Base-by-base conservation (phyloP, 1,139 yeast genomes). In the Yamadazyma triangularis region DNA sequence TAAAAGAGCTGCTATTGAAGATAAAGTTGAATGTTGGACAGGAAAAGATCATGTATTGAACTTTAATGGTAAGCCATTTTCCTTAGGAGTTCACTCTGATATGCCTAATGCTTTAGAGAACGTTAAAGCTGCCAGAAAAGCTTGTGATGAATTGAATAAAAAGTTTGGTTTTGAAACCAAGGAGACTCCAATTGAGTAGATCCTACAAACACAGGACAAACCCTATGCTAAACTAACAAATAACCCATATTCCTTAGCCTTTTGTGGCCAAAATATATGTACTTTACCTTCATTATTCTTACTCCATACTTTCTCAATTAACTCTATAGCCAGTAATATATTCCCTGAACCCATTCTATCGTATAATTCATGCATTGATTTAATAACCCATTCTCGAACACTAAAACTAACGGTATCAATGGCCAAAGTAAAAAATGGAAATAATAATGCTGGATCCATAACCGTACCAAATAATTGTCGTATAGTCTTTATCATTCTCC, bases 21-120 rank as follows among this genome's bases (percentile, higher is more conserved):
- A 39, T 22, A 16, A 29, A n/a, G 42, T 39, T 4, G 36, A 34
- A 24, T 44, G 50, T 24, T 36, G 36, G 27, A 47, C 47, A 15
- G 45, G 45, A 15, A 34, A 45, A 13, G 30, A 32, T 5, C 36
- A 50, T 15, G 36, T 31, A 10, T 36, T 58, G 26, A 49, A 48
- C 13, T 56, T 58, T 29, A 48, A 44, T 5, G 40, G 40, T 1
- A 34, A 38, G 26, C 61, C 63, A 3, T 50, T 56, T 19, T 42
- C 52, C 28, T 42, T 58, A 2, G 58, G 64, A 37, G 33, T 58
- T 14, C 64, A 58, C 32, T 55, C 62, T 1, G 64, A 58, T 39
- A 45, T 58, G 53, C 60, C 63, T 3, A 44, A 45, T 10, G 60
- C 62, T 3, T 29, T 58, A 19, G 58, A 42, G 3, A 57, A 58